A percentile compares a stretch with the other conserved stretches of the same genome.
These are phyloP conservation scores for Alnus rubra DNA, from an alignment of 306 rosid species.

Conservation along the genomic window DNA sequence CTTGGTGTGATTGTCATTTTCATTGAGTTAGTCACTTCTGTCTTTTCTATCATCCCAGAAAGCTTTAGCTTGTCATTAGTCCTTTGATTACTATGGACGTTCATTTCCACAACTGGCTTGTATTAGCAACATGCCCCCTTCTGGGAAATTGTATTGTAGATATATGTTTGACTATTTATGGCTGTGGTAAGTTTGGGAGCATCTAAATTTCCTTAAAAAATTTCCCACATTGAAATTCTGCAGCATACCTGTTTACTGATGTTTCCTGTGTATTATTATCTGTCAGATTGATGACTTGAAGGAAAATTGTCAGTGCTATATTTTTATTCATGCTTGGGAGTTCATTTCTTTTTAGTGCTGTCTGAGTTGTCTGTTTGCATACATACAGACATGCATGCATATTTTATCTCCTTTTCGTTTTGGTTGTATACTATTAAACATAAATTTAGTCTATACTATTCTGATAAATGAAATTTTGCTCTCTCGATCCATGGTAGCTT, in stretches of 20 bases:
- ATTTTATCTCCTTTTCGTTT: neutral
- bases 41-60: neutral
- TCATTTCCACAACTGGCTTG: neutral
- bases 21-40: neutral
- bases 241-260: neutral
- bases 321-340: neutral
- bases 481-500: slow-evolving; percentile 53
- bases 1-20: neutral
- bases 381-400: neutral
- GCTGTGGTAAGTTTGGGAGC: neutral
- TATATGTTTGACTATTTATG: neutral
- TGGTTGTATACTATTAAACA: neutral
- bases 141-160: neutral
- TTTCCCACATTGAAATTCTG: neutral
- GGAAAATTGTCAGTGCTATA: neutral
- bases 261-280: neutral
- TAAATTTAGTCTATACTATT: slow-evolving; percentile 20
- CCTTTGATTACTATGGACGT: neutral
- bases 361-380: neutral
- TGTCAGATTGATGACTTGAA: neutral
- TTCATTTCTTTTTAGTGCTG: slow-evolving; percentile 1
- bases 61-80: neutral
- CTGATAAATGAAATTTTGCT: slow-evolving; percentile 30
- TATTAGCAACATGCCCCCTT: neutral
- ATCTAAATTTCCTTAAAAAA: neutral